Conservation (phyloP, 768 basidiomycete species). For the Coprinellus micaceus region DNA sequence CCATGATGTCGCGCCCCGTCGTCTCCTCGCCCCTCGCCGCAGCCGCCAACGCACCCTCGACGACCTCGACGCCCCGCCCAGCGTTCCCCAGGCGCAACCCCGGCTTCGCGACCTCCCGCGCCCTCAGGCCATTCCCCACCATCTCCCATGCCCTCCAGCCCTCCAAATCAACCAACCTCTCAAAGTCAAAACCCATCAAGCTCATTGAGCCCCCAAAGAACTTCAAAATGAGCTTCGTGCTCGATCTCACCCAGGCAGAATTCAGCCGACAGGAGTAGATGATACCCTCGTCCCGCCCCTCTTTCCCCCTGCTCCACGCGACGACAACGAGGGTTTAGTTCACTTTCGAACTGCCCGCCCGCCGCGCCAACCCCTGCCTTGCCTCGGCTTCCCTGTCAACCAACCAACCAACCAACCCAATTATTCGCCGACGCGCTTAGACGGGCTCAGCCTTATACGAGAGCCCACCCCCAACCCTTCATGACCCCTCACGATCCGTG, state of each 20-base stretch:
- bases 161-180: constrained; percentile 23
- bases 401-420: no score
- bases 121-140: constrained; percentile 74
- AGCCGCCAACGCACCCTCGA: constrained; percentile 25
- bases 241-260: constrained; percentile 82
- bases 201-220: constrained; percentile 78
- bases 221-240: constrained; percentile 64
- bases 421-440: no score
- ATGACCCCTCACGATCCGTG: no score
- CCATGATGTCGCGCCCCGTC: constrained; percentile 41
- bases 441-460: no score
- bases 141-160: constrained; percentile 44
- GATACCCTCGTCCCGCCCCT: constrained; percentile 3
- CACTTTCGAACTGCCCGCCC: not conserved
- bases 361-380: not conserved
- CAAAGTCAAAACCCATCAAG: constrained; percentile 52
- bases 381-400: no score
- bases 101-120: constrained; percentile 65
- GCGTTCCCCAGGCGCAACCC: constrained; percentile 40
- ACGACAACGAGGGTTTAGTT: not conserved
- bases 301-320: not conserved
- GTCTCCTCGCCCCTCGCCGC: constrained; percentile 65
- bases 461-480: no score
- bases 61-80: constrained; percentile 28
- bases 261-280: constrained; percentile 58